Evolutionary conservation across 495 filamentous ascomycete species (phyloP), one percentile per base, ranked within the genome.

Genomic region (Penicillium steckii): DNA sequence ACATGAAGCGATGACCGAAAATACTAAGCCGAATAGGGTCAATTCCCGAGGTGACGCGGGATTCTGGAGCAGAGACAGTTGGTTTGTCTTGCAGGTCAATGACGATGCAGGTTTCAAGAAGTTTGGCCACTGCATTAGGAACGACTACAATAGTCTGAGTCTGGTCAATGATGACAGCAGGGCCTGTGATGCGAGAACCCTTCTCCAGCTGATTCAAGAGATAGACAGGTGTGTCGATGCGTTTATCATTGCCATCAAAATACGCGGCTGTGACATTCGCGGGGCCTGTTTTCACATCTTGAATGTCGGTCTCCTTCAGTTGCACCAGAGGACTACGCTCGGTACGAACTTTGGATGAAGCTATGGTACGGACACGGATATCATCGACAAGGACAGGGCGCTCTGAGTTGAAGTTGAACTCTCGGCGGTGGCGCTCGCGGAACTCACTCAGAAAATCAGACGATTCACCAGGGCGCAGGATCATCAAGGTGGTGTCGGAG

Each of bases 1-100:
- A 91, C 94, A 98, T 98, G 74, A 98, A 98, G 1, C 94, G 78
- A 66, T 98, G 92, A 1, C 90, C 90, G 60, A 98, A 98, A 52
- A 98, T 95, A 65, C 85, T 95, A 5, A 98, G 82, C 71, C 95
- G 87, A 66, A 98, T 96, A 0, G 94, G 93, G 59, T 95, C 74
- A 32, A 77, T 62, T 5, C 70, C 73, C 77, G 71, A 91, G 81
- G 44, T 90, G 70, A 89, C 81, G 52, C 47, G 29, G 7, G 21
- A 29, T 3, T 37, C 46, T 3, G 52, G 6, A 23, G 44, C 8
- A 24, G 48, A 23, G 23, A 33, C 30, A 2, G 38, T 48, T 19
- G 40, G 33, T 24, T 59, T 60, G 7, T 85, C 82, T 38, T 82
- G 74, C 23, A 68, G 62, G 43, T 83, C 80, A 44, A 80, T 80